These are phyloP conservation scores for Eutrema heterophyllum DNA, from an alignment of 345 rosid species.

Conservation along the genomic window DNA sequence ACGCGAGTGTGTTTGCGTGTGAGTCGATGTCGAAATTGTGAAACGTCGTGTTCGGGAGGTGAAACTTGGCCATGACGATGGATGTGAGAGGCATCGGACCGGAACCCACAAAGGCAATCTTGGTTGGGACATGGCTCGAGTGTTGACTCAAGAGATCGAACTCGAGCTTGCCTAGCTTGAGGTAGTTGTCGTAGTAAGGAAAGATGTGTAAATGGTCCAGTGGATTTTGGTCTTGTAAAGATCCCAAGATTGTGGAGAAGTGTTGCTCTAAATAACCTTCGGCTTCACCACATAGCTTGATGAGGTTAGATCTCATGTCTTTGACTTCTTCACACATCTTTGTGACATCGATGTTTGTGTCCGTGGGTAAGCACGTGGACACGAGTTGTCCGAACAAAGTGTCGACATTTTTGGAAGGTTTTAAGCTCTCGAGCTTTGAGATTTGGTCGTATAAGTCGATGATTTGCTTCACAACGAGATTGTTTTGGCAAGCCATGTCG, in stretches of 20 bases:
- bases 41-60: conserved; percentile 49
- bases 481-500: conserved; percentile 66
- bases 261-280: conserved; percentile 66
- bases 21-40: conserved; percentile 79
- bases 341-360: conserved; percentile 54
- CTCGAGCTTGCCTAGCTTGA: conserved; percentile 70
- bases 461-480: conserved; percentile 46
- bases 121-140: conserved; percentile 30
- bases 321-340: conserved; percentile 43
- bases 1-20: conserved; percentile 56
- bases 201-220: conserved; percentile 54
- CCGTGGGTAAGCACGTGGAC: conserved; percentile 67
- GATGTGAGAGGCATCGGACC: conserved; percentile 90
- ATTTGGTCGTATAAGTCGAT: conserved; percentile 56
- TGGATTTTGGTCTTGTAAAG: conserved; percentile 45
- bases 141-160: conserved; percentile 44
- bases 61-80: conserved; percentile 60
- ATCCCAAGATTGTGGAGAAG: conserved; percentile 53
- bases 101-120: conserved; percentile 77
- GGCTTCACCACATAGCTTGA: conserved; percentile 71
- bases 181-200: conserved; percentile 75
- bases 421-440: conserved; percentile 57
- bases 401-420: conserved; percentile 76
- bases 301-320: conserved; percentile 61
- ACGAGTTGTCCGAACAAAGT: conserved; percentile 67